Conservation (phyloP, 768 basidiomycete species). For the Auricularia auricula-judae region DNA sequence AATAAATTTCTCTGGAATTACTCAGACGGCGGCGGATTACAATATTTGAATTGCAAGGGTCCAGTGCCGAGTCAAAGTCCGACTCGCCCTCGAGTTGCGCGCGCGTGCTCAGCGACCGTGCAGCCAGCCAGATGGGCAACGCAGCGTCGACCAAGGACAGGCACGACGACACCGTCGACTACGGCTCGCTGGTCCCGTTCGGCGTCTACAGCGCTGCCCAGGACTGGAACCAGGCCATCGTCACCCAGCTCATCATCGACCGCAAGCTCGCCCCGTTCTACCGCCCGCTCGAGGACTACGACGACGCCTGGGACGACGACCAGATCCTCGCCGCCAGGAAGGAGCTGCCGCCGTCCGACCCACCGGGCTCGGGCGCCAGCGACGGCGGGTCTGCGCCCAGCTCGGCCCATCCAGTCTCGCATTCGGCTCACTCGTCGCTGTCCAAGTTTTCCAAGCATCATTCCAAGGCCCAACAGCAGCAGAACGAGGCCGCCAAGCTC, state of each 20-base stretch:
- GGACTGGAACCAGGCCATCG: slow-evolving; percentile 85
- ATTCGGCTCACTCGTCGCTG: slow-evolving; percentile 18
- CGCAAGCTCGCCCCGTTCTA: slow-evolving; percentile 93
- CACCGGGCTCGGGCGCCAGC: slow-evolving; percentile 19
- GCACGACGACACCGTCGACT: slow-evolving; percentile 76
- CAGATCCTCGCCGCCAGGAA: slow-evolving; percentile 74
- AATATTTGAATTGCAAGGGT: no score
- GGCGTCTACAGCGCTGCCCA: slow-evolving; percentile 74
- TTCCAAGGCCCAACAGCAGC: slow-evolving; percentile 42
- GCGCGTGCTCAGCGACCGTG: background rate
- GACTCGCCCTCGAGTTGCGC: background rate
- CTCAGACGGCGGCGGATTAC: no score
- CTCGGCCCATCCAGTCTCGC: slow-evolving; percentile 31
- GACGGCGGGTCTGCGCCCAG: slow-evolving; percentile 29
- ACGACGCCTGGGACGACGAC: slow-evolving; percentile 80
- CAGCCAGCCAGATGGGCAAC: slow-evolving; percentile 55
- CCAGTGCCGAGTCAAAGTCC: background rate
- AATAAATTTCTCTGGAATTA: no score
- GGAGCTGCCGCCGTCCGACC: slow-evolving; percentile 40
- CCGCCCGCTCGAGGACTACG: slow-evolving; percentile 88
- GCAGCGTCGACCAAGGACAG: slow-evolving; percentile 62
- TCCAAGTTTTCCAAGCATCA: slow-evolving; percentile 24
- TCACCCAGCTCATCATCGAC: slow-evolving; percentile 79
- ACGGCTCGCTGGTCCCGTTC: slow-evolving; percentile 67
- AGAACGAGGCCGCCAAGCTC: slow-evolving; percentile 51